Evolutionary conservation across 1,139 yeast species (phyloP), one percentile per base, ranked within the genome.

Genomic region (Saccharomyces hybrid): DNA sequence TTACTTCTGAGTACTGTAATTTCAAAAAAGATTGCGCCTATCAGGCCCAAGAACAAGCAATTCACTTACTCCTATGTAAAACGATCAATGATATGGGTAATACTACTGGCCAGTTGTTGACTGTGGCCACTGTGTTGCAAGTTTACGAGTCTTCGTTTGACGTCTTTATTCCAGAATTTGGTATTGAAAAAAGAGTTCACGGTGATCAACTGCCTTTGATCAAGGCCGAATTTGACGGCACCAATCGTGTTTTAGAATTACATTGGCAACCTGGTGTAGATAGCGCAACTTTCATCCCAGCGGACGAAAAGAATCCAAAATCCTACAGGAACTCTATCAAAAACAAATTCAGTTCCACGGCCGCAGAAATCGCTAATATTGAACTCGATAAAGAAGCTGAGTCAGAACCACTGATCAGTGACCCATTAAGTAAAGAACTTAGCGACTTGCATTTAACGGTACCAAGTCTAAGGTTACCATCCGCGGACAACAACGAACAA

Each of bases 61-160:
- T 91, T 54, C 99, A 93, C 70, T 77, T 93, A 62, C 76, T 86
- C 56, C 75, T 91, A 53, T 88, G 96, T 53, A 95, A 90, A 70
- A 84, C 90, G 0, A 86, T 93, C 56, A 87, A 86, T 67, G 88
- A 84, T 51, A 80, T 88, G 78, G 82, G 95, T 59, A 82, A 81
- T 56, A 76, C 79, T 31, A 83, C 93, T 6, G 95, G 95, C 1
- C 97, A 90, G 69, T 71, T 90, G 52, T 78, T 91, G 61, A 84
- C 90, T 49, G 83, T 85, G 79, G 97, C 96, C 13, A 83, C 90
- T 11, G 95, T 93, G 46, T 74, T 90, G 42, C 97, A 90, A 70
- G 98, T 91, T 6, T 91, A 91, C 68, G 98, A 93, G 71, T 88
- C 97, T 1, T 89, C 98, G 1, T 93, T 93, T 74, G 99, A 93